Evolutionary conservation across 495 filamentous ascomycete genomes (phyloP), one percentile per base, ranked within the genome.

Genomic region (Penicillium pulvis): DNA sequence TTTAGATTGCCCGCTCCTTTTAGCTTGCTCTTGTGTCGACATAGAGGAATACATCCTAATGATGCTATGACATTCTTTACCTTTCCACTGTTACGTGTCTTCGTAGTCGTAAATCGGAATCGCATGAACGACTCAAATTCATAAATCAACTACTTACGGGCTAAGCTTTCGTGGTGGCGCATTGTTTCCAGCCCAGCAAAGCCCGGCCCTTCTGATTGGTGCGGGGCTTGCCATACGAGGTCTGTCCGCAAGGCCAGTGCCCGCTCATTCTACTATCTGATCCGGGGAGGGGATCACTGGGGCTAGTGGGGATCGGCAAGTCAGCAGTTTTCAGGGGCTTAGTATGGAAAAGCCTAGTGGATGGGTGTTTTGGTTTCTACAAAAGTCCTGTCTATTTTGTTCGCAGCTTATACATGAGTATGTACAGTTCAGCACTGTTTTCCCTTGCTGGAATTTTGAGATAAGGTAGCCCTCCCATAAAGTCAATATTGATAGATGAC

Each of bases 21-120:
- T 49, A 42, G 59, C 59, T 52, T 51, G 53, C 51, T 35, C 59
- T 52, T 51, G 53, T 52, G 41, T 62, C 53, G 46, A 58, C 56
- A 55, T 61, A 63, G 57, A 59, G 65, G 60, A 61, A 65, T 62
- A 62, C 42, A 53, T 66, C 52, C 54, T 69, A 70, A 70, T 67
- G 67, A 67, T 67, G 67, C 64, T 55, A 70, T 62, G 67, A 70
- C 33, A 43, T 23, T 44, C 12, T 4, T 9, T 10, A 33, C 28
- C 24, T 31, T 49, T 8, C 16, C 16, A 9, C 23, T 30, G 2
- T 31, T 4, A 3, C 7, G 26, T 47, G 16, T 28, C 28, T 26
- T 6, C 23, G 8, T 26, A 47, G 8, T 24, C 3, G 20, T 51
- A 33, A 16, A 35, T 33, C 19, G 28, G 19, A 45, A 28, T 26